A percentile compares a stretch with the other conserved stretches of the same genome.
Conservation (phyloP, 2,329 filamentous ascomycete genomes). For the Pseudocercospora fuligena region DNA sequence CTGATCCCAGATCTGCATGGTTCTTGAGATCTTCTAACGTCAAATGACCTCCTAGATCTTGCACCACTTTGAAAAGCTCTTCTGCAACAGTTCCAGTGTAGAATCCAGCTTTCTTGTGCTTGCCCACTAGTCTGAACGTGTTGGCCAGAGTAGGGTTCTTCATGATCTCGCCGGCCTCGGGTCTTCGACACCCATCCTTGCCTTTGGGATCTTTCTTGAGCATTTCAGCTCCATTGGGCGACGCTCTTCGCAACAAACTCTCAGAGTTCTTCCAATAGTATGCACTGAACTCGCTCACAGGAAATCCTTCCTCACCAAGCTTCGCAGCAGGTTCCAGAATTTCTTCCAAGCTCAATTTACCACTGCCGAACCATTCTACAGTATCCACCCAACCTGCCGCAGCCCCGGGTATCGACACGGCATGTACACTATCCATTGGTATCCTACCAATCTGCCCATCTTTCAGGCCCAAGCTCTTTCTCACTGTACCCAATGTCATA, state of each 20-base stretch:
- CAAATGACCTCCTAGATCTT: constrained; percentile 76
- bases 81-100: constrained; percentile 85
- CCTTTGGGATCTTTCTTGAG: constrained; percentile 76
- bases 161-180: constrained; percentile 83
- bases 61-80: constrained; percentile 77
- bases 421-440: constrained; percentile 75
- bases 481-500: constrained; percentile 70
- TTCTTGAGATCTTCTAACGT: constrained; percentile 79
- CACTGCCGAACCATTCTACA: constrained; percentile 85
- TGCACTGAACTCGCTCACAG: constrained; percentile 80
- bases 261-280: constrained; percentile 72
- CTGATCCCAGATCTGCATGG: constrained; percentile 73
- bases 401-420: constrained; percentile 87
- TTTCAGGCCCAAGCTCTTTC: constrained; percentile 69
- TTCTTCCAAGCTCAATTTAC: constrained; percentile 75
- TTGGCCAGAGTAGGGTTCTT: constrained; percentile 79
- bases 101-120: constrained; percentile 86
- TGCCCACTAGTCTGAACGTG: constrained; percentile 79
- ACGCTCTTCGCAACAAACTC: constrained; percentile 67
- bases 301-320: constrained; percentile 85
- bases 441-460: constrained; percentile 64
- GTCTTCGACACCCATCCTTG: constrained; percentile 72
- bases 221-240: constrained; percentile 86
- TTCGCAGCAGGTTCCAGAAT: constrained; percentile 83
- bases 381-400: constrained; percentile 93